phyloP scores from a whole-genome alignment of 2,329 filamentous ascomycete genomes.

The Fusarium brachygibbosum region DNA sequence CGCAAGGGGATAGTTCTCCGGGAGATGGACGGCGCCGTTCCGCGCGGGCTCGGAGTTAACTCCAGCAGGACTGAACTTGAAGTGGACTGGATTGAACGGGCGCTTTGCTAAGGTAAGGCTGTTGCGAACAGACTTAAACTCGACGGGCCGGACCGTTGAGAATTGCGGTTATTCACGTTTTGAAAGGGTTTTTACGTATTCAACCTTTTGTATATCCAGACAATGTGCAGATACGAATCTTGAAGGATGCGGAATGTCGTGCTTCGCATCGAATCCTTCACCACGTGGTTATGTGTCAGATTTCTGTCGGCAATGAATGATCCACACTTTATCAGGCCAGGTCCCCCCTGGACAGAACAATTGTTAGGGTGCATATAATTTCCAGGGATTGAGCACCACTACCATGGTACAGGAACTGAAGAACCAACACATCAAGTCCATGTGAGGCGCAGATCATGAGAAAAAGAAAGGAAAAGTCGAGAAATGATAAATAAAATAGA shows the following conservation, averaged over 20 bases:
- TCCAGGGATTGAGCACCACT: constrained; percentile 2
- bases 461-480: not conserved
- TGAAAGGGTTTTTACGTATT: not conserved
- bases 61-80: not conserved
- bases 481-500: not conserved
- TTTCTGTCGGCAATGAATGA: constrained; percentile 5
- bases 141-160: constrained; percentile 35
- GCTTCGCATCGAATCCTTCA: not conserved
- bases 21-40: constrained; percentile 24
- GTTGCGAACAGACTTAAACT: constrained; percentile 9
- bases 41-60: constrained; percentile 10
- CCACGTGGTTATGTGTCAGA: constrained; percentile 15
- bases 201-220: not conserved
- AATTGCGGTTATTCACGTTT: constrained; percentile 5
- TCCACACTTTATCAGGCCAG: not conserved
- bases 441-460: not conserved
- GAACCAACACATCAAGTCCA: not conserved
- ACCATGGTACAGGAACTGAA: constrained; percentile 3
- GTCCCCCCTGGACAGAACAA: constrained; percentile 1
- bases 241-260: constrained; percentile 3
- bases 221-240: no score
- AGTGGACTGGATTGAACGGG: not conserved
- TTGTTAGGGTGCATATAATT: not conserved
- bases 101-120: not conserved
- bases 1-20: constrained; percentile 31